phyloP scores from a whole-genome alignment of 2,329 filamentous ascomycete species.

The Pseudogymnoascus sp. region DNA sequence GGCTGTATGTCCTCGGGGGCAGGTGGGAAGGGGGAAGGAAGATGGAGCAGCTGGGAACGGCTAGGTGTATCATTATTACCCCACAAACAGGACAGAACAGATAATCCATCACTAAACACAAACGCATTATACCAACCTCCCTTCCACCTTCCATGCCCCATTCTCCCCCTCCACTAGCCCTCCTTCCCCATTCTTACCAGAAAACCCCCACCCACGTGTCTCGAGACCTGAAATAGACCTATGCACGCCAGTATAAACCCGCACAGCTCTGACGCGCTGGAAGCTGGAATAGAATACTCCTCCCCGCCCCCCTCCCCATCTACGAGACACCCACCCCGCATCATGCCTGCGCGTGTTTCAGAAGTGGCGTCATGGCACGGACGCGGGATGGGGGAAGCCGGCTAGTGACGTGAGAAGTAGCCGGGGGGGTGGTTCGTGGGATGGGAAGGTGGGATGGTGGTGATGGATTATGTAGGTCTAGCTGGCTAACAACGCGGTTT shows the following conservation, averaged over 20 bases:
- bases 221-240: background rate
- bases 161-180: background rate
- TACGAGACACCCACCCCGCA: constrained; percentile 5
- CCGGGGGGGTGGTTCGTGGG: background rate
- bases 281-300: background rate
- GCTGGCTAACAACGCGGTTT: background rate
- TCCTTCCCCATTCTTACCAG: background rate
- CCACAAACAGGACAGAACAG: background rate
- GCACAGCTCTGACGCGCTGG: background rate
- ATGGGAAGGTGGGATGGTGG: background rate
- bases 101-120: background rate
- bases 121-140: background rate
- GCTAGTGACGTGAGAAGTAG: background rate
- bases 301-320: background rate
- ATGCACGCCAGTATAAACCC: background rate
- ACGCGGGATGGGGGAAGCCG: background rate
- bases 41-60: background rate
- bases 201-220: background rate
- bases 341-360: background rate
- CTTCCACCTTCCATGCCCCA: background rate
- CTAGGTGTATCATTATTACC: background rate
- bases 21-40: background rate
- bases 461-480: background rate
- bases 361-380: constrained; percentile 3
- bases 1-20: background rate